phyloP scores from a whole-genome alignment of 2,329 filamentous ascomycete species.

The Beauveria rudraprayagi region DNA sequence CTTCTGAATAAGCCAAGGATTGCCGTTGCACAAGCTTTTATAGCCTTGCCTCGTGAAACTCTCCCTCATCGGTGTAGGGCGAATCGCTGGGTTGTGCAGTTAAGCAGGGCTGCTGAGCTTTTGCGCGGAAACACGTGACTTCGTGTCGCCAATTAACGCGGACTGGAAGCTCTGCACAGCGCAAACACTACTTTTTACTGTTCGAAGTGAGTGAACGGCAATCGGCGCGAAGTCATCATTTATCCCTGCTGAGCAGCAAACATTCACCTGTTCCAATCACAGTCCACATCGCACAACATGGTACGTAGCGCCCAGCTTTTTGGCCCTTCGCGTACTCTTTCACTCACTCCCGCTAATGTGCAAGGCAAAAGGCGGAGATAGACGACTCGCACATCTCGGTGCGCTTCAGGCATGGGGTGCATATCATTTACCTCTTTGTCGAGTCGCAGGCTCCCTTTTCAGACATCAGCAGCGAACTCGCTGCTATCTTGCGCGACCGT shows the following conservation, averaged over 20 bases:
- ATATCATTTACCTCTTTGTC: conserved; percentile 62
- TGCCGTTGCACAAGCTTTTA: neutral
- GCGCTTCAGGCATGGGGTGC: conserved; percentile 63
- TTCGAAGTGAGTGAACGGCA: neutral
- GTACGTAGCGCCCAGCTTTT: neutral
- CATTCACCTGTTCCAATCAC: neutral
- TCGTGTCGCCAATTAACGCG: conserved; percentile 10
- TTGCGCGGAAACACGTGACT: conserved; percentile 9
- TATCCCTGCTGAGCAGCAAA: neutral
- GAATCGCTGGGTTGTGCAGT: neutral
- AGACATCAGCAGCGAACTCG: conserved; percentile 48
- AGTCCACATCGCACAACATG: neutral
- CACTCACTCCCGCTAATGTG: neutral
- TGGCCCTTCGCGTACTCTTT: neutral
- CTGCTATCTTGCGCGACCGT: conserved; percentile 48
- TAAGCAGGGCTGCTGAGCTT: neutral
- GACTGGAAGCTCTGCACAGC: neutral
- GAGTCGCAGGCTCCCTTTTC: conserved; percentile 49
- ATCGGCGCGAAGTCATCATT: neutral
- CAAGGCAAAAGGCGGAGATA: conserved; percentile 17
- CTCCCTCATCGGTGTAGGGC: neutral
- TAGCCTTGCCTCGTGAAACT: neutral
- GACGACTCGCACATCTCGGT: conserved; percentile 53
- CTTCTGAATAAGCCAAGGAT: neutral
- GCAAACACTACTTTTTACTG: neutral